Evolutionary conservation across 345 rosid genomes (phyloP).

Genomic region (Jatropha curcas): DNA sequence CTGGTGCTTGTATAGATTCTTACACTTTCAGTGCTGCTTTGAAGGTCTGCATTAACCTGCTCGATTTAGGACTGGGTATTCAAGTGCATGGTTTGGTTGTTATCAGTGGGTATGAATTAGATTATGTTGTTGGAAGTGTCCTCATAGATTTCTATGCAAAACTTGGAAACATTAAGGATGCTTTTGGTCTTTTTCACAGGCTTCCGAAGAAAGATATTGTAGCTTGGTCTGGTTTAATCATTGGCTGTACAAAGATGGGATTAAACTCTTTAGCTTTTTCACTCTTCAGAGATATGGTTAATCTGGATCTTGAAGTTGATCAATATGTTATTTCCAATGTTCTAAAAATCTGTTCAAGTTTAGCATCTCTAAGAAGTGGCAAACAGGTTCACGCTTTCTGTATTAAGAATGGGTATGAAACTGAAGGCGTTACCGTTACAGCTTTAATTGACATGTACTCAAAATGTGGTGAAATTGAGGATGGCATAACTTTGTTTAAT

Average conservation of each 20-base stretch:
- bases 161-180: slow-evolving; percentile 43
- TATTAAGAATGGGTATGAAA: slow-evolving; percentile 54
- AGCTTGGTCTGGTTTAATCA: slow-evolving; percentile 63
- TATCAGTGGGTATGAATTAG: slow-evolving; percentile 53
- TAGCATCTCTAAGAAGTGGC: slow-evolving; percentile 53
- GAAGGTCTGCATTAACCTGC: slow-evolving; percentile 59
- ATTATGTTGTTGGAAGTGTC: slow-evolving; percentile 62
- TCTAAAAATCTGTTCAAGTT: slow-evolving; percentile 62
- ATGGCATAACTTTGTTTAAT: slow-evolving; percentile 48
- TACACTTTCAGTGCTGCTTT: slow-evolving; percentile 62
- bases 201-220: slow-evolving; percentile 59
- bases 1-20: slow-evolving; percentile 48
- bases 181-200: slow-evolving; percentile 40
- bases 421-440: slow-evolving; percentile 47
- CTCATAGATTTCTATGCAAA: slow-evolving; percentile 58
- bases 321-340: slow-evolving; percentile 52
- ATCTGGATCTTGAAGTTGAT: slow-evolving; percentile 41
- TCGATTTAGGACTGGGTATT: slow-evolving; percentile 46
- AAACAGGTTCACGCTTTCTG: slow-evolving; percentile 63
- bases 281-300: slow-evolving; percentile 51
- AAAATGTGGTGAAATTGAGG: slow-evolving; percentile 69
- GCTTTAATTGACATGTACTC: slow-evolving; percentile 60
- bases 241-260: slow-evolving; percentile 53
- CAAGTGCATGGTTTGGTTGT: slow-evolving; percentile 66
- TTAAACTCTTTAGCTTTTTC: slow-evolving; percentile 41